These are phyloP conservation scores for Cornus suecica DNA, from an alignment of 148 eudicot species.

Conservation along the genomic window DNA sequence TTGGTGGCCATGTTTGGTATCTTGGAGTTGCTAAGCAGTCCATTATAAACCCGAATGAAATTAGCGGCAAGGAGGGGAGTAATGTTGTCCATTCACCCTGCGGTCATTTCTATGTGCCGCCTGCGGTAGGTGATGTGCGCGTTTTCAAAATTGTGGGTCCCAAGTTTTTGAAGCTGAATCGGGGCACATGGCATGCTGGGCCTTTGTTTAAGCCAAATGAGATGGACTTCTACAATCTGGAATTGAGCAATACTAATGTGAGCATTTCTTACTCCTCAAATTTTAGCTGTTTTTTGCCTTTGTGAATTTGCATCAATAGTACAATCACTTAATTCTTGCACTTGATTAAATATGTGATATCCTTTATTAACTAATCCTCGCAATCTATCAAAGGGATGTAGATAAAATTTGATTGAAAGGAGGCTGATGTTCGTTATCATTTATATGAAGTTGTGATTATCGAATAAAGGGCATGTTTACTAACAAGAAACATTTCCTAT, in stretches of 20 bases:
- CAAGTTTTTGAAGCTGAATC: conserved; percentile 73
- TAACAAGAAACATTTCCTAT: no score
- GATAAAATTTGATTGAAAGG: not conserved
- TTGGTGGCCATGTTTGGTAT: conserved; percentile 83
- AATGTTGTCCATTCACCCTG: conserved; percentile 45
- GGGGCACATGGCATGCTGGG: conserved; percentile 97
- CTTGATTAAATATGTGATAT: not conserved
- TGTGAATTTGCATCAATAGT: not conserved
- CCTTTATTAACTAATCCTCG: not conserved
- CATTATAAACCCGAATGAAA: conserved; percentile 44
- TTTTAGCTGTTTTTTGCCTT: not conserved
- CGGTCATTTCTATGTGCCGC: conserved; percentile 80
- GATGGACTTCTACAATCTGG: conserved; percentile 93
- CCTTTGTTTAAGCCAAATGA: conserved; percentile 52
- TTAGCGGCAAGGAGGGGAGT: conserved; percentile 23
- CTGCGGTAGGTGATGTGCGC: conserved; percentile 60
- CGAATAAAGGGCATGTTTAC: no score
- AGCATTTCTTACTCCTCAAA: conserved; percentile 23
- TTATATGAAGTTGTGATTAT: not conserved
- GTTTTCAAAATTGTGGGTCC: conserved; percentile 66
- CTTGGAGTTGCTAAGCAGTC: conserved; percentile 88
- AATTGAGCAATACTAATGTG: conserved; percentile 85
- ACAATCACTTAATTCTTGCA: not conserved
- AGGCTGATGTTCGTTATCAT: not conserved
- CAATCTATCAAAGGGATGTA: not conserved